Conservation (phyloP, 371 early-diverging fungal genomes). For the Mucor velutinosus region DNA sequence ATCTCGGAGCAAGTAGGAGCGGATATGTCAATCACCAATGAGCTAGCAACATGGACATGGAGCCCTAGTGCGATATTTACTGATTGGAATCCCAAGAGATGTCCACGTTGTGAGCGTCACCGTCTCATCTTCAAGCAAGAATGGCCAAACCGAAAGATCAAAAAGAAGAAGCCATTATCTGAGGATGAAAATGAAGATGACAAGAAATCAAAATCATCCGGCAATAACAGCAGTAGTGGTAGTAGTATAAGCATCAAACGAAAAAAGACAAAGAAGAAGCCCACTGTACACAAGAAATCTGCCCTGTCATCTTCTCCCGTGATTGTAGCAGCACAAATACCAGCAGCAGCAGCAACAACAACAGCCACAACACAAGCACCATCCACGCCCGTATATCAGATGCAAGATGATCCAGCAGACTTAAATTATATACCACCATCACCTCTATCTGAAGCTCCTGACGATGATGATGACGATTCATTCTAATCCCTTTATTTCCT, state of each 20-base stretch:
- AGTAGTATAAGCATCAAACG: too few relatives aligned
- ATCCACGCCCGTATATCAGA: slow-evolving; percentile 13
- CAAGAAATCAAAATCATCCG: slow-evolving; percentile 13
- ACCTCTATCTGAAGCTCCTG: slow-evolving; percentile 20
- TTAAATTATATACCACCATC: slow-evolving; percentile 27
- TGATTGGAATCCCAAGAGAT: slow-evolving; percentile 46
- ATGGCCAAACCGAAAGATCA: slow-evolving; percentile 43
- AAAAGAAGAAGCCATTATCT: slow-evolving; percentile 14
- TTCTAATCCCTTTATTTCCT: neutral
- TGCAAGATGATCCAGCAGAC: slow-evolving; percentile 26
- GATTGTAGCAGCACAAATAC: neutral
- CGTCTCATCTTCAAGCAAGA: slow-evolving; percentile 42
- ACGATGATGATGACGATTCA: slow-evolving; percentile 10
- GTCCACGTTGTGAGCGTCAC: slow-evolving; percentile 53
- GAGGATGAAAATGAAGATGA: neutral
- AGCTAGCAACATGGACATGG: slow-evolving; percentile 56
- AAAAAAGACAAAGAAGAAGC: slow-evolving; percentile 6
- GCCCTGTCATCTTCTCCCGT: neutral
- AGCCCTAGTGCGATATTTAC: slow-evolving; percentile 50
- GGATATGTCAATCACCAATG: slow-evolving; percentile 31
- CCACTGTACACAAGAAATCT: neutral
- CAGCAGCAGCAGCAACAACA: neutral
- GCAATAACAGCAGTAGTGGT: neutral
- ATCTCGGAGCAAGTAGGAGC: slow-evolving; percentile 34
- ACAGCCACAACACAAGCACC: neutral